Percentiles rank a stretch among this genome's conserved stretches.
phyloP scores from a whole-genome alignment of 768 basidiomycete genomes.

The Tulasnella sp. region DNA sequence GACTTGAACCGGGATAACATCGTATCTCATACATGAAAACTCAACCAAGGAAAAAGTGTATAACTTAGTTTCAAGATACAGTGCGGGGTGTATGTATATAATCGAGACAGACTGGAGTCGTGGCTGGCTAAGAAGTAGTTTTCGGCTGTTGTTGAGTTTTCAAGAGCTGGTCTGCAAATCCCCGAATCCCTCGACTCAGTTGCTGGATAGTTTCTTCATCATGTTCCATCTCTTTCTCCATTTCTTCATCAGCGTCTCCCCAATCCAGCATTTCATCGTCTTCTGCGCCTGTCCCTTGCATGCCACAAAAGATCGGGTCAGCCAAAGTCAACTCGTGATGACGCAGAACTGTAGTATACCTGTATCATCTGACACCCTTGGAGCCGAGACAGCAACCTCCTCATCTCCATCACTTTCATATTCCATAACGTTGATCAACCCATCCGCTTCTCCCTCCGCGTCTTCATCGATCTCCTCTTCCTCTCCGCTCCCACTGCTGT shows the following conservation, averaged over 20 bases:
- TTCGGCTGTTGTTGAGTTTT: not conserved
- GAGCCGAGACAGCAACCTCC: slow-evolving; percentile 36
- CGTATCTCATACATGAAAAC: slow-evolving; percentile 8
- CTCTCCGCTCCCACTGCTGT: slow-evolving; percentile 59
- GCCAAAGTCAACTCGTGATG: not conserved
- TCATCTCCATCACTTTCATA: slow-evolving; percentile 46
- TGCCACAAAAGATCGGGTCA: not conserved
- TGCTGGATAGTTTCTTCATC: not conserved
- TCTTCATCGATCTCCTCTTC: slow-evolving; percentile 40
- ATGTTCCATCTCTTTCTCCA: slow-evolving; percentile 41
- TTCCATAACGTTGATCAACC: slow-evolving; percentile 31
- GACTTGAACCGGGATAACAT: slow-evolving; percentile 60
- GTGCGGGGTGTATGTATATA: slow-evolving; percentile 42
- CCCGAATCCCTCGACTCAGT: not conserved
- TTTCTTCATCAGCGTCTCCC: slow-evolving; percentile 49
- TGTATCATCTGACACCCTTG: not conserved
- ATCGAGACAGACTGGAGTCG: not conserved
- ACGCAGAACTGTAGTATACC: not conserved
- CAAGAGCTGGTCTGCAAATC: not conserved
- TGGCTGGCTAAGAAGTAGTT: not conserved
- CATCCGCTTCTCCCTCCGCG: slow-evolving; percentile 32
- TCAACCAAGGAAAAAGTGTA: not conserved
- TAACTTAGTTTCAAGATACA: slow-evolving; percentile 44
- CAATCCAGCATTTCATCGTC: slow-evolving; percentile 54
- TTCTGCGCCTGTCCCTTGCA: slow-evolving; percentile 44